phyloP scores from a whole-genome alignment of 2,329 filamentous ascomycete genomes.

The Aspergillus pseudoglaucus region DNA sequence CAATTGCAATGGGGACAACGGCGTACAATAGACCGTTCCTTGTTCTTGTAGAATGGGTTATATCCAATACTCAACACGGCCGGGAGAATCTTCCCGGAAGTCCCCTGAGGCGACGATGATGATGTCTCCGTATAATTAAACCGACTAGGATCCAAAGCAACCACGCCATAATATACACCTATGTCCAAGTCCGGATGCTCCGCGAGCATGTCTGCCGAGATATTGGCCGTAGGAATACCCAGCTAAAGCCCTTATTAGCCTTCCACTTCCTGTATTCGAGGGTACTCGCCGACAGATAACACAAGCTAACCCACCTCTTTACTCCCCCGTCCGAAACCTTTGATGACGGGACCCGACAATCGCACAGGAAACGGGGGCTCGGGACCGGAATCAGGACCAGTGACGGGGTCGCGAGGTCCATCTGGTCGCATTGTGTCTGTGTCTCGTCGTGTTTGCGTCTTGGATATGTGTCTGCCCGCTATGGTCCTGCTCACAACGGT shows the following conservation, averaged over 20 bases:
- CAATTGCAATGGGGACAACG: not conserved
- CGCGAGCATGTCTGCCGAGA: constrained; percentile 61
- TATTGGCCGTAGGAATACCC: constrained; percentile 94
- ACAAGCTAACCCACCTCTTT: constrained; percentile 60
- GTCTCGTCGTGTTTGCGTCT: not conserved
- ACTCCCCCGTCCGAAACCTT: constrained; percentile 87
- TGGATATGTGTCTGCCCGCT: not conserved
- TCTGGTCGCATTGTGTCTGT: constrained; percentile 40
- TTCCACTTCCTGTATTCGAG: not conserved
- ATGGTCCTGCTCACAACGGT: not conserved
- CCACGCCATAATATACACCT: constrained; percentile 93
- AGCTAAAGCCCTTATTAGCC: constrained; percentile 50
- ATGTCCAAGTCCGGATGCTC: constrained; percentile 55
- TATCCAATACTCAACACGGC: constrained; percentile 95
- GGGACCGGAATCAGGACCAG: constrained; percentile 68
- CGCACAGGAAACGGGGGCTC: constrained; percentile 72
- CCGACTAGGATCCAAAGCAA: constrained; percentile 54
- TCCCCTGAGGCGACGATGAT: not conserved
- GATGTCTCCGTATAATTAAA: constrained; percentile 18
- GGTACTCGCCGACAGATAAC: not conserved
- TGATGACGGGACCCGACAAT: constrained; percentile 80
- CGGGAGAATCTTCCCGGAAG: constrained; percentile 53
- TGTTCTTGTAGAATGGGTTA: constrained; percentile 97
- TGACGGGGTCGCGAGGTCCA: constrained; percentile 58
- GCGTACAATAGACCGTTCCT: constrained; percentile 63